These are phyloP conservation scores for Colletotrichum navitas DNA, from an alignment of 2,329 filamentous ascomycete species.

Conservation along the genomic window DNA sequence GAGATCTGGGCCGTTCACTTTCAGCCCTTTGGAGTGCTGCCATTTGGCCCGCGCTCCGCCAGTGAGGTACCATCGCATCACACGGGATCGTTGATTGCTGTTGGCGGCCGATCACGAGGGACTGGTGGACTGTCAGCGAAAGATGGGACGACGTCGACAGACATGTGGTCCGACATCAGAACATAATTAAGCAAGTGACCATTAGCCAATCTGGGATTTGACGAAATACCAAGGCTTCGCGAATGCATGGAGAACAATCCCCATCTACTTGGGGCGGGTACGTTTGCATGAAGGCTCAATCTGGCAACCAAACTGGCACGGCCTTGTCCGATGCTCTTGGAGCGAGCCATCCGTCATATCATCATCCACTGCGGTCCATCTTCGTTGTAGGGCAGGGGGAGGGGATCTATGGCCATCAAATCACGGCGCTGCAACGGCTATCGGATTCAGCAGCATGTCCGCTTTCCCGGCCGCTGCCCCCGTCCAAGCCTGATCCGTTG, in stretches of 20 bases:
- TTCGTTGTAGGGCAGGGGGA: constrained; percentile 1
- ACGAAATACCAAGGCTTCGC: constrained; percentile 6
- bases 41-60: not conserved
- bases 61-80: constrained; percentile 6
- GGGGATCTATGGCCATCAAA: not conserved
- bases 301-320: constrained; percentile 25
- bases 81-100: constrained; percentile 10
- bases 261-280: constrained; percentile 18
- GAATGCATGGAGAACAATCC: not conserved
- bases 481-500: not conserved
- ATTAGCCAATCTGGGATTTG: constrained; percentile 1
- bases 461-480: constrained; percentile 2
- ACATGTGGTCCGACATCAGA: constrained; percentile 36
- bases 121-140: constrained; percentile 9
- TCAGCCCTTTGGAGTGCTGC: constrained; percentile 27
- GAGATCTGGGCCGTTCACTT: constrained; percentile 25
- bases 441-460: constrained; percentile 17
- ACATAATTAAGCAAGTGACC: constrained; percentile 16
- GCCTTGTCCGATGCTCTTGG: constrained; percentile 19
- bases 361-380: not conserved
- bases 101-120: constrained; percentile 34
- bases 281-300: constrained; percentile 27
- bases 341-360: not conserved
- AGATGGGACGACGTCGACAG: constrained; percentile 36
- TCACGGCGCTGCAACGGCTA: not conserved